Evolutionary conservation across 2,329 filamentous ascomycete species (phyloP).

Genomic region (Penicillium janthinellum): DNA sequence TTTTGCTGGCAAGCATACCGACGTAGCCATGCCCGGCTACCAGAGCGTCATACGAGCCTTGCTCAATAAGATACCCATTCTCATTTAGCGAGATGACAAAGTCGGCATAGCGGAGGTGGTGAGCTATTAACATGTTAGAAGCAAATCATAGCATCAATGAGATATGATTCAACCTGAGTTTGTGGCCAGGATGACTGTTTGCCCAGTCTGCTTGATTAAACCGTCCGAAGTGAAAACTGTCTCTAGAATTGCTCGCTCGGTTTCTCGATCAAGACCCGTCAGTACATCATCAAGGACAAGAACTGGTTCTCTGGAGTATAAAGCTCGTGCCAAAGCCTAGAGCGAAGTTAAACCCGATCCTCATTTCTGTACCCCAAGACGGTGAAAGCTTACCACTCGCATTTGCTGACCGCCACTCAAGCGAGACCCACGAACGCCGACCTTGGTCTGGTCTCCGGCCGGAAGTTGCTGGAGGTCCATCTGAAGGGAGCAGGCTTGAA

Average conservation of each 20-base stretch:
- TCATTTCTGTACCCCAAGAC: background rate
- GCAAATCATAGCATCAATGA: background rate
- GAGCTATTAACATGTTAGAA: conserved; percentile 10
- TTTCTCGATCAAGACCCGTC: conserved; percentile 47
- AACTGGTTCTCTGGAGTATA: conserved; percentile 46
- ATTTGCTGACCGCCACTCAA: conserved; percentile 25
- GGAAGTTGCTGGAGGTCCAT: conserved; percentile 19
- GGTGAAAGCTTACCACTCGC: conserved; percentile 26
- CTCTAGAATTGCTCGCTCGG: conserved; percentile 45
- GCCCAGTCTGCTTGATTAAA: conserved; percentile 36
- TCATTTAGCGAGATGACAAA: conserved; percentile 33
- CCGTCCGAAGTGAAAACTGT: conserved; percentile 45
- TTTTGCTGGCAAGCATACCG: conserved; percentile 3
- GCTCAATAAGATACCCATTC: conserved; percentile 31
- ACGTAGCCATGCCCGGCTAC: conserved; percentile 23
- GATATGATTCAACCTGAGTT: conserved; percentile 23
- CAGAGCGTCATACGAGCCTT: conserved; percentile 33
- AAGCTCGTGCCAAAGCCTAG: conserved; percentile 46
- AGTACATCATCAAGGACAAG: conserved; percentile 51
- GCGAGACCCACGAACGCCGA: conserved; percentile 24
- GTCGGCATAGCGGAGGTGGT: conserved; percentile 34
- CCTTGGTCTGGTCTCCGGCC: conserved; percentile 26
- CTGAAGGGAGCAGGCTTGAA: conserved; percentile 14
- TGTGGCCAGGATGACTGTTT: conserved; percentile 39
- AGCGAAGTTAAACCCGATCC: background rate